These are phyloP conservation scores for Arachis monticola DNA, from an alignment of 331 rosid genomes.

Conservation along the genomic window DNA sequence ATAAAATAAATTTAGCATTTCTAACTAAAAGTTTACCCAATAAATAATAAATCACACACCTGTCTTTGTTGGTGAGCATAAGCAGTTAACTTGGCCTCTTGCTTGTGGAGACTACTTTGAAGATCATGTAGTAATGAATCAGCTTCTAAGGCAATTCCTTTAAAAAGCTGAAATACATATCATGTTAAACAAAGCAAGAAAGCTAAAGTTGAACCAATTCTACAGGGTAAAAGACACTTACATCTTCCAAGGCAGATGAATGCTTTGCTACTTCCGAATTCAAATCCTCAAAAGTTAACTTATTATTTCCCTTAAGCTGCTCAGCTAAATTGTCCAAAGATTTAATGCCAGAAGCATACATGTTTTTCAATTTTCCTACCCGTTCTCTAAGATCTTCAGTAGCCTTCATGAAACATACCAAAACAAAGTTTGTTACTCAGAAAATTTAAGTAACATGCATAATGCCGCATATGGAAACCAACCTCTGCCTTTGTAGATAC, in stretches of 20 bases:
- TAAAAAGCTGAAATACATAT: conserved; percentile 72
- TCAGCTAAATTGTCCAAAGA: conserved; percentile 78
- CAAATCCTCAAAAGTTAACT: conserved; percentile 74
- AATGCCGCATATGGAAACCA: conserved; percentile 35
- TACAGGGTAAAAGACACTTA: conserved; percentile 44
- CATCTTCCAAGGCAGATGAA: conserved; percentile 87
- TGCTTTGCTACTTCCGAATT: conserved; percentile 90
- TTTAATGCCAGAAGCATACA: conserved; percentile 86
- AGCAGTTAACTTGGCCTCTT: conserved; percentile 80
- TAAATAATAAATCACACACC: conserved; percentile 50
- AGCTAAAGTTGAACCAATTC: neutral
- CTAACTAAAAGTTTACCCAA: conserved; percentile 10
- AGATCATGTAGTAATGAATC: conserved; percentile 84
- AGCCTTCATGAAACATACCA: conserved; percentile 65
- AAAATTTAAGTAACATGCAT: conserved; percentile 21
- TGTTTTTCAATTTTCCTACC: conserved; percentile 71
- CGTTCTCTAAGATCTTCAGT: conserved; percentile 83
- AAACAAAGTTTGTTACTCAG: conserved; percentile 24
- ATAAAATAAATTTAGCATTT: conserved; percentile 38
- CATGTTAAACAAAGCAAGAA: conserved; percentile 41
- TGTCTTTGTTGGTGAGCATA: conserved; percentile 88
- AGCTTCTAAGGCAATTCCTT: conserved; percentile 94
- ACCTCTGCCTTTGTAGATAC: conserved; percentile 87
- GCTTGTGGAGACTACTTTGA: conserved; percentile 86
- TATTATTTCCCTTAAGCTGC: conserved; percentile 83